phyloP scores from a whole-genome alignment of 441 rosid genomes.

The Biscutella auriculata region DNA sequence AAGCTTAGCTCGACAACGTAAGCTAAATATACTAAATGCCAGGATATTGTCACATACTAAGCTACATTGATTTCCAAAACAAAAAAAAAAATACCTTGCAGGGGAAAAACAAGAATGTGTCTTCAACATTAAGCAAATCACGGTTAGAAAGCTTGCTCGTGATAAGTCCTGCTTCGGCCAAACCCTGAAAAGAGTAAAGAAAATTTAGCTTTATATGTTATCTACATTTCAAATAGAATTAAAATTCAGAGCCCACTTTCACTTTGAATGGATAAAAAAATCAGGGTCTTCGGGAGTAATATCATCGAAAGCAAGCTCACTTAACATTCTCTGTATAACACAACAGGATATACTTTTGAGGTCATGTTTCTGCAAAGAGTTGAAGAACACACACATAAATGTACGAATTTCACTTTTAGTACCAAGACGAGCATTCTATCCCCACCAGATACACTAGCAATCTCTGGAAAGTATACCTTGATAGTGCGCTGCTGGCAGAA shows the following conservation, averaged over 20 bases:
- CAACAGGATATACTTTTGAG: conserved; percentile 93
- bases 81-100: conserved; percentile 78
- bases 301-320: conserved; percentile 86
- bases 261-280: conserved; percentile 93
- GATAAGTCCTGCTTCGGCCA: conserved; percentile 97
- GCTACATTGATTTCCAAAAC: too few relatives aligned
- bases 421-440: neutral
- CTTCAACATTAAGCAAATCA: conserved; percentile 50
- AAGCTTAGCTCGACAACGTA: neutral
- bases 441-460: neutral
- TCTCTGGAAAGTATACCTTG: conserved; percentile 41
- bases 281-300: conserved; percentile 77
- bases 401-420: neutral
- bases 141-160: conserved; percentile 81
- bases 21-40: neutral
- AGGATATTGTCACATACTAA: too few relatives aligned
- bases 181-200: conserved; percentile 51
- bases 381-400: neutral
- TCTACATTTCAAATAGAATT: neutral
- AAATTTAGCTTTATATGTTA: conserved; percentile 7
- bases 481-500: conserved; percentile 64
- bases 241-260: conserved; percentile 1
- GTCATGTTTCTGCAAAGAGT: conserved; percentile 44
- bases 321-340: conserved; percentile 83
- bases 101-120: conserved; percentile 60